These are phyloP conservation scores for Cyamopsis tetragonoloba DNA, from an alignment of 306 rosid species.

Conservation along the genomic window DNA sequence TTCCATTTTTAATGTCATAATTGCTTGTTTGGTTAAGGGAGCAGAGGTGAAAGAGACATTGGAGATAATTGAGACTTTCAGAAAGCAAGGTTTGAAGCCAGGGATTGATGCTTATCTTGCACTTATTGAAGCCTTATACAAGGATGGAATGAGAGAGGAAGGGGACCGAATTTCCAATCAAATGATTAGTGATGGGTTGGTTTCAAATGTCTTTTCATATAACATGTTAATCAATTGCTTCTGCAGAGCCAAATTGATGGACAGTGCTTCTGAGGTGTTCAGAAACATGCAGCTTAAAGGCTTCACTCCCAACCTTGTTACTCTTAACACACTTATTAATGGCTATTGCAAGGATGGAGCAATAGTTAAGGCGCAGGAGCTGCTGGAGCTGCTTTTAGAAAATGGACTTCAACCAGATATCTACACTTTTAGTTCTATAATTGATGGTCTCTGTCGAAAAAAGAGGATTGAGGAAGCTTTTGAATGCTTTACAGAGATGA, in stretches of 20 bases:
- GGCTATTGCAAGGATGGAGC: constrained; percentile 65
- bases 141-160: constrained; percentile 36
- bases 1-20: constrained; percentile 50
- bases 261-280: constrained; percentile 53
- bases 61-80: constrained; percentile 49
- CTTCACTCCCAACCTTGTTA: constrained; percentile 67
- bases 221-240: constrained; percentile 74
- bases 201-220: constrained; percentile 54
- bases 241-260: constrained; percentile 59
- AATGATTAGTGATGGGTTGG: constrained; percentile 51
- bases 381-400: constrained; percentile 61
- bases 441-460: constrained; percentile 70
- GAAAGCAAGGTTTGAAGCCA: constrained; percentile 51
- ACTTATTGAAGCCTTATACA: constrained; percentile 58
- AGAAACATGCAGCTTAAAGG: constrained; percentile 52
- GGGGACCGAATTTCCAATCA: constrained; percentile 46
- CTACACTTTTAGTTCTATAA: constrained; percentile 72
- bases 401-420: constrained; percentile 61
- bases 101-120: constrained; percentile 52
- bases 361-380: constrained; percentile 47
- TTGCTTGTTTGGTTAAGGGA: constrained; percentile 67
- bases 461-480: constrained; percentile 57
- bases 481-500: constrained; percentile 76
- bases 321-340: constrained; percentile 72
- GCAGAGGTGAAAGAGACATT: constrained; percentile 37